phyloP scores from a whole-genome alignment of 768 basidiomycete genomes.

The Mycena epipterygia region DNA sequence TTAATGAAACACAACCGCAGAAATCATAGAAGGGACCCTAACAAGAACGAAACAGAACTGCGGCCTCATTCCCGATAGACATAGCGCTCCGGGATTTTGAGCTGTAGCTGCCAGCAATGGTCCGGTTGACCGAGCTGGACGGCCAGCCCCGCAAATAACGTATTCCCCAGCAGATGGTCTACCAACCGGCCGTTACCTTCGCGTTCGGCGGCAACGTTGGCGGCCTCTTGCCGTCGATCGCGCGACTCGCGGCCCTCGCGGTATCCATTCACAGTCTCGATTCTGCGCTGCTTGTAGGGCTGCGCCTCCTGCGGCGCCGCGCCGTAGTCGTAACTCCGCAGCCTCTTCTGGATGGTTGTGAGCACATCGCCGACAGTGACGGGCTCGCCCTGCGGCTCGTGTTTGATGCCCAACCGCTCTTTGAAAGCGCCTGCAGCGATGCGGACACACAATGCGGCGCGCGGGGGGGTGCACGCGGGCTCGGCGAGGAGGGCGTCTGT shows the following conservation, averaged over 20 bases:
- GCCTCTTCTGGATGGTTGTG: constrained; percentile 8
- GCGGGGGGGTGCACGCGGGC: constrained; percentile 28
- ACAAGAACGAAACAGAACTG: too few relatives aligned
- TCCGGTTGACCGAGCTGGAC: neutral
- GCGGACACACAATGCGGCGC: constrained; percentile 8
- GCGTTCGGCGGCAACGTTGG: neutral
- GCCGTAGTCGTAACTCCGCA: constrained; percentile 25
- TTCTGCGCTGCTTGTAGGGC: constrained; percentile 24
- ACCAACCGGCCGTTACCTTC: constrained; percentile 6
- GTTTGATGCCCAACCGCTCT: neutral
- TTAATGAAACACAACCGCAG: too few relatives aligned
- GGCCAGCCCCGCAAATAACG: constrained; percentile 17
- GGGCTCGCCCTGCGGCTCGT: neutral
- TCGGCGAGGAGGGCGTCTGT: constrained; percentile 10
- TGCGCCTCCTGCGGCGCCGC: neutral
- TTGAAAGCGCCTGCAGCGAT: constrained; percentile 18
- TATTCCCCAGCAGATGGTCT: constrained; percentile 22
- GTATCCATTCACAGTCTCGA: constrained; percentile 29
- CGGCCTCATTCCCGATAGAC: too few relatives aligned
- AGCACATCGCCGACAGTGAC: constrained; percentile 33
- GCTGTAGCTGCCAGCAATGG: constrained; percentile 20
- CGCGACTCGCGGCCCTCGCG: neutral
- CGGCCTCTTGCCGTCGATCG: neutral
- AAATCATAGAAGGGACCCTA: too few relatives aligned
- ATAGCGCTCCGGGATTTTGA: constrained; percentile 14